Percentiles rank a stretch among this genome's conserved stretches.
These are phyloP conservation scores for Cutaneotrichosporon sp. DNA, from an alignment of 1,284 basidiomycete genomes.

Conservation along the genomic window DNA sequence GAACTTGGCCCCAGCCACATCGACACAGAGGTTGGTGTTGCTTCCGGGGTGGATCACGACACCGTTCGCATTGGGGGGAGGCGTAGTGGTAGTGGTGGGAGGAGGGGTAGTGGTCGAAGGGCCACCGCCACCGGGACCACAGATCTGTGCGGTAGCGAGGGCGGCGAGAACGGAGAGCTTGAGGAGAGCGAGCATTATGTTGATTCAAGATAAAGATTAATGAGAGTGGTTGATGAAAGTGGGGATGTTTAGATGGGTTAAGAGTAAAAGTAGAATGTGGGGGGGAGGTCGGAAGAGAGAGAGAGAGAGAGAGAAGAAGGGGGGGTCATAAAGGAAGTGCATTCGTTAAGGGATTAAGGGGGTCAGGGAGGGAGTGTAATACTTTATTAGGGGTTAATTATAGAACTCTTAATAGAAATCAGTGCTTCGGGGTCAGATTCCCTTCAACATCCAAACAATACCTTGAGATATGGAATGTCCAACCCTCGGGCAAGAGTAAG, in stretches of 20 bases:
- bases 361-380: too few relatives aligned
- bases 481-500: too few relatives aligned
- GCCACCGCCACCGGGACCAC: constrained; percentile 16
- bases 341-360: too few relatives aligned
- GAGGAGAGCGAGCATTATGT: constrained; percentile 22
- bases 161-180: constrained; percentile 21
- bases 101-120: constrained; percentile 19
- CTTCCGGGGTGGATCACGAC: constrained; percentile 19
- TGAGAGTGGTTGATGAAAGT: neutral
- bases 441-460: too few relatives aligned
- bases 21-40: constrained; percentile 22
- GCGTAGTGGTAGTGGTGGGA: constrained; percentile 9
- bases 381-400: too few relatives aligned
- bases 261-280: too few relatives aligned
- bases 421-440: too few relatives aligned
- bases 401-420: too few relatives aligned
- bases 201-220: neutral
- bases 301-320: too few relatives aligned
- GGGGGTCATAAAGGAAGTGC: too few relatives aligned
- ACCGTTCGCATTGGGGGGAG: neutral
- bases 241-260: neutral
- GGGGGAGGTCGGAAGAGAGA: too few relatives aligned
- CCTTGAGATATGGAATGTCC: too few relatives aligned
- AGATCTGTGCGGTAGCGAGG: constrained; percentile 19
- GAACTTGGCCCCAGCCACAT: constrained; percentile 22